Percentiles rank a stretch among this genome's conserved stretches.
These are phyloP conservation scores for Trichoderma oligosporum DNA, from an alignment of 2,329 filamentous ascomycete genomes.

Conservation along the genomic window DNA sequence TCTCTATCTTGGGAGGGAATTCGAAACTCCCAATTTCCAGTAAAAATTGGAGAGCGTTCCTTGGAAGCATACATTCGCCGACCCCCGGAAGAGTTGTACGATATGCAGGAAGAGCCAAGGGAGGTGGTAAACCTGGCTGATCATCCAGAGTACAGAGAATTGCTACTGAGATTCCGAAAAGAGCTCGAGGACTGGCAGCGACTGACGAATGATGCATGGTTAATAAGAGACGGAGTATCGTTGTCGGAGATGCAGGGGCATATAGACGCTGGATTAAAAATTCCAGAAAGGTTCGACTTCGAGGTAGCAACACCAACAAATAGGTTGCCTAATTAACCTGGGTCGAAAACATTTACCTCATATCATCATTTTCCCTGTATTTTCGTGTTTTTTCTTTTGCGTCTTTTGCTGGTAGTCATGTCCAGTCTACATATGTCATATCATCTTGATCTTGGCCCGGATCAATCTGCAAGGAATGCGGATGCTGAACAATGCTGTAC, in stretches of 20 bases:
- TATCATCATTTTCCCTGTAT: no score
- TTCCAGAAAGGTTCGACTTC: constrained; percentile 6
- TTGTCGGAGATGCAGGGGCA: constrained; percentile 12
- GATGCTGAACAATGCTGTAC: neutral
- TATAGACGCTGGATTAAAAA: constrained; percentile 1
- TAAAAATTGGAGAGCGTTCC: constrained; percentile 4
- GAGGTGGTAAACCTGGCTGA: neutral
- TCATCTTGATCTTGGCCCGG: neutral
- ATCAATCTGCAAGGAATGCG: neutral
- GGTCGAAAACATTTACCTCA: no score
- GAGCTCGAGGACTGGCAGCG: constrained; percentile 4
- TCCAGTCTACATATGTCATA: neutral
- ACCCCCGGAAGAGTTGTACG: constrained; percentile 5
- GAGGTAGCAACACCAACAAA: neutral
- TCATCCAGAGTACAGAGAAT: neutral
- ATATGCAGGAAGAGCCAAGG: constrained; percentile 1
- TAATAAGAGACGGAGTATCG: constrained; percentile 2
- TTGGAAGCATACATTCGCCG: constrained; percentile 7
- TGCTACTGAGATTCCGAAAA: neutral
- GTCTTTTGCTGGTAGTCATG: no score
- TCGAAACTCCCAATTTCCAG: neutral
- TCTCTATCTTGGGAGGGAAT: constrained; percentile 11
- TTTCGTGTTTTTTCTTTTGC: no score
- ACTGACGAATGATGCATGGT: constrained; percentile 2
- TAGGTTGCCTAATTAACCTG: neutral